Evolutionary conservation across 1,139 yeast species (phyloP).

Genomic region (Diutina siamensis): DNA sequence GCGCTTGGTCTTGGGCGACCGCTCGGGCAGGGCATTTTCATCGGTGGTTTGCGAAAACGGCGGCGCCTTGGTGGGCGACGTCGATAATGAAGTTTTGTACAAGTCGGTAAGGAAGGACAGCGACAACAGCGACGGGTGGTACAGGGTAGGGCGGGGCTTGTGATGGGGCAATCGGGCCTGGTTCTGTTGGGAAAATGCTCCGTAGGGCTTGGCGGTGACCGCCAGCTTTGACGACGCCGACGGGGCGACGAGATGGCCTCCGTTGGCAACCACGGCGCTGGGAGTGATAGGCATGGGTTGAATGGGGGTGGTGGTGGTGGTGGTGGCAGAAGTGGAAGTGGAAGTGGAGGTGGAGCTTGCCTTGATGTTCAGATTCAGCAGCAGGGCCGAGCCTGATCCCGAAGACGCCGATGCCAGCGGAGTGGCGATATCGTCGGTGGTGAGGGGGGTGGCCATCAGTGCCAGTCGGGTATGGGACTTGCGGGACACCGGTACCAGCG

Average conservation of each 20-base stretch:
- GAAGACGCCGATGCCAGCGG: too few relatives aligned
- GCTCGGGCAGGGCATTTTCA: constrained; percentile 5
- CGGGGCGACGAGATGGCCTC: not conserved
- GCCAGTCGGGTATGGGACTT: not conserved
- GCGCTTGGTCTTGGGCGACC: constrained; percentile 19
- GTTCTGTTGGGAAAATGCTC: not conserved
- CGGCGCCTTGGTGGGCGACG: constrained; percentile 4
- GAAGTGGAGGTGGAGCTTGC: not conserved
- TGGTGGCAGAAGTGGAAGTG: not conserved
- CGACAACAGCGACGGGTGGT: constrained; percentile 51
- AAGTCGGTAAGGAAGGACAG: constrained; percentile 13
- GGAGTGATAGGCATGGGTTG: not conserved
- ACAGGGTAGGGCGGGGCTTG: constrained; percentile 72
- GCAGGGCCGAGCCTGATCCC: not conserved
- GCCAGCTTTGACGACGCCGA: not conserved
- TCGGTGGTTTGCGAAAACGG: constrained; percentile 5
- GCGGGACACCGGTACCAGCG: not conserved
- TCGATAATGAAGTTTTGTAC: not conserved
- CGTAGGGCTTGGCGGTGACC: not conserved
- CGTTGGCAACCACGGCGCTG: not conserved
- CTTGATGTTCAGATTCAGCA: too few relatives aligned
- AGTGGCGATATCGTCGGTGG: not conserved
- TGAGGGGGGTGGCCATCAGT: not conserved
- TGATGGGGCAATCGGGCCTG: constrained; percentile 15
- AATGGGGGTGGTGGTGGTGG: not conserved